Evolutionary conservation across 129 eudicot genomes (phyloP).

Genomic region (Heracleum sosnowskyi): DNA sequence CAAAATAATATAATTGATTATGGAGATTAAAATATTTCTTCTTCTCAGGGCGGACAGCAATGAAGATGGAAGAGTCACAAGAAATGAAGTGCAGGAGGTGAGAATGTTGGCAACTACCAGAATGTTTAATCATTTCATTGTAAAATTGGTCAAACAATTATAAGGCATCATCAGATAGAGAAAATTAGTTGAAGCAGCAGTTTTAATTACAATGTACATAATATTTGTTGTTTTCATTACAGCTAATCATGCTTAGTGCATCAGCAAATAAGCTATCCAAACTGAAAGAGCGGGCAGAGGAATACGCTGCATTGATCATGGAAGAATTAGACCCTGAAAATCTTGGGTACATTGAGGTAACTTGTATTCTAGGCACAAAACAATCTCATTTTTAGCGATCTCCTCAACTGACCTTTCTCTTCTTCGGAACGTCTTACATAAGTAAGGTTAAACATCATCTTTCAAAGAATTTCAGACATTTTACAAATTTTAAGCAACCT

Average conservation of each 20-base stretch:
- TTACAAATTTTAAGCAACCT: not conserved
- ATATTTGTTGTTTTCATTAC: conserved; percentile 10
- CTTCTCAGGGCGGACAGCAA: conserved; percentile 81
- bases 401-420: too few species aligned
- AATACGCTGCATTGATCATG: conserved; percentile 89
- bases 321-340: conserved; percentile 92
- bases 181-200: not conserved
- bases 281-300: conserved; percentile 82
- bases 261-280: conserved; percentile 81
- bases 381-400: too few species aligned
- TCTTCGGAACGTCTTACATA: not conserved
- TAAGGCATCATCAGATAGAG: not conserved
- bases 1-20: not conserved
- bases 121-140: not conserved
- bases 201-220: not conserved
- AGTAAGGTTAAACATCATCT: not conserved
- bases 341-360: conserved; percentile 68
- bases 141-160: conserved; percentile 5
- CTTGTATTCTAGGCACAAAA: too few species aligned
- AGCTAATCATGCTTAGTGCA: conserved; percentile 89
- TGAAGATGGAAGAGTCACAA: conserved; percentile 88
- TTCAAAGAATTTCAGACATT: not conserved
- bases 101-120: conserved; percentile 13
- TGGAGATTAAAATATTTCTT: not conserved
- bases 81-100: conserved; percentile 96